A percentile compares a stretch with the other conserved stretches of the same genome.
Evolutionary conservation across 139 green algal species (phyloP).

Genomic region (Eudorina sp.): DNA sequence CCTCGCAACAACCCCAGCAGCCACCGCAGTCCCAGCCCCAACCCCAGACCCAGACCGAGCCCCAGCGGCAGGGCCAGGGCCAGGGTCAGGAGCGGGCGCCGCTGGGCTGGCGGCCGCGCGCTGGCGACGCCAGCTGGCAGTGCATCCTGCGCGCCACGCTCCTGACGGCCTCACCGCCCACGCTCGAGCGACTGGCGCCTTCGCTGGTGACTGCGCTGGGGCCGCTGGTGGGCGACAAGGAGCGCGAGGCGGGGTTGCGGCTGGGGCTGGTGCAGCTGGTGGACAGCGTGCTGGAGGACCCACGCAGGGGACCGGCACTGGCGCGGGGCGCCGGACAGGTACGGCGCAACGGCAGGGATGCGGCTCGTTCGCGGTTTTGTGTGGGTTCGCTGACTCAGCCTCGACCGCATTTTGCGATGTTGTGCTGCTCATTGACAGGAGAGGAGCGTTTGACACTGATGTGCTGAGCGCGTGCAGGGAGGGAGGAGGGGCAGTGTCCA

Average conservation of each 20-base stretch:
- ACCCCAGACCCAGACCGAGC: neutral
- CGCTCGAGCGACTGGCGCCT: slow-evolving; percentile 34
- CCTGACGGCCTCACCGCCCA: slow-evolving; percentile 36
- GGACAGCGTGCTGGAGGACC: slow-evolving; percentile 74
- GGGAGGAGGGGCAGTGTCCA: too few species aligned
- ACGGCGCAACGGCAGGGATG: too few species aligned
- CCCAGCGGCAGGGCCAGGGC: neutral
- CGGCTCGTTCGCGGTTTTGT: too few species aligned
- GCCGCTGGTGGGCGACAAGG: slow-evolving; percentile 45
- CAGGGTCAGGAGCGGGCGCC: neutral
- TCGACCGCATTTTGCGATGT: too few species aligned
- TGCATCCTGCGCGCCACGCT: slow-evolving; percentile 68
- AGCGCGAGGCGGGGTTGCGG: slow-evolving; percentile 49
- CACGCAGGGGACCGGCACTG: slow-evolving; percentile 11
- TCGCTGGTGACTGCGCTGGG: slow-evolving; percentile 15
- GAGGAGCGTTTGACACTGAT: too few species aligned
- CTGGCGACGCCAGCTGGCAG: slow-evolving; percentile 28
- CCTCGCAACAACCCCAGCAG: neutral
- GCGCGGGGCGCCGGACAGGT: neutral
- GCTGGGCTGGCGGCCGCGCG: slow-evolving; percentile 8
- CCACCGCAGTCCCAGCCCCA: neutral
- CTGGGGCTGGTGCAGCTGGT: slow-evolving; percentile 73
- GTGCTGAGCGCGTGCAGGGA: too few species aligned
- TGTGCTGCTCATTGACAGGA: too few species aligned
- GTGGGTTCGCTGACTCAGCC: too few species aligned